phyloP scores from a whole-genome alignment of 2,329 filamentous ascomycete genomes.

The Colletotrichum agaves region DNA sequence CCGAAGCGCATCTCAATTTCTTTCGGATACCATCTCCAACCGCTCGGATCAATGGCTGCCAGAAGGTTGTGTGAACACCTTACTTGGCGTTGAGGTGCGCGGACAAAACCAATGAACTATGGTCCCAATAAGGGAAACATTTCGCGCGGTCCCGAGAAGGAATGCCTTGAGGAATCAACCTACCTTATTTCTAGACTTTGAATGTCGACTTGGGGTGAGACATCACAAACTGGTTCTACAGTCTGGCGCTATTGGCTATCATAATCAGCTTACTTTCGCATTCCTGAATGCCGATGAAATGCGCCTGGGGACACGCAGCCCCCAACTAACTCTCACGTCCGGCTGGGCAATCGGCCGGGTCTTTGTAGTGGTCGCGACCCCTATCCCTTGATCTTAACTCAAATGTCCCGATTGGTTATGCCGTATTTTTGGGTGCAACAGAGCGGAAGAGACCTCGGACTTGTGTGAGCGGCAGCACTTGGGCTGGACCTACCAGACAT shows the following conservation, averaged over 20 bases:
- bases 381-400: neutral
- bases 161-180: neutral
- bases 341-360: neutral
- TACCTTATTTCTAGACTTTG: neutral
- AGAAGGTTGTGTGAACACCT: neutral
- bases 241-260: neutral
- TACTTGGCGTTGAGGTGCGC: neutral
- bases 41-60: neutral
- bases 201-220: neutral
- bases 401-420: neutral
- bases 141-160: neutral
- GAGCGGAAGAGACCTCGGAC: neutral
- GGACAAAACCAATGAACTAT: neutral
- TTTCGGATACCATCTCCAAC: neutral
- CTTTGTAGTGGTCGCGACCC: neutral
- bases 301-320: neutral
- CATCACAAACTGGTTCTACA: neutral
- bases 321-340: neutral
- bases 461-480: neutral
- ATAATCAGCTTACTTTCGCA: neutral
- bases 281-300: conserved; percentile 4
- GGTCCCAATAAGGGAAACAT: neutral
- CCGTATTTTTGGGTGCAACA: neutral
- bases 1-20: neutral
- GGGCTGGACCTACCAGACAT: neutral